Evolutionary conservation across 805 yeast species (phyloP).

Genomic region (Kluyveromyces nonfermentans): DNA sequence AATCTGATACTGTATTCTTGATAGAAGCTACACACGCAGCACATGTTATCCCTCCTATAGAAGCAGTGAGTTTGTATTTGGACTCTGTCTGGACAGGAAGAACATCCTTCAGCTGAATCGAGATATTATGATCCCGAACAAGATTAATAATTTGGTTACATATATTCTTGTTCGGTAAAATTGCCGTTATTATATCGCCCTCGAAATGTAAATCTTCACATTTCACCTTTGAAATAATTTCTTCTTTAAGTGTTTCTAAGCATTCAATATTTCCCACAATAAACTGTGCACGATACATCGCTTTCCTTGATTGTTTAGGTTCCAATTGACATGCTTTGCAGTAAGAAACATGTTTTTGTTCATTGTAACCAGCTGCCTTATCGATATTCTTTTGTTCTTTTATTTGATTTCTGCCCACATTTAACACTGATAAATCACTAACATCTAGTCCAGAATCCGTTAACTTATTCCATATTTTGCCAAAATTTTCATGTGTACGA

Average conservation of each 20-base stretch:
- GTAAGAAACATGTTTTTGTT: background rate
- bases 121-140: constrained; percentile 39
- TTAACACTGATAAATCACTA: constrained; percentile 3
- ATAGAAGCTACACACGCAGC: constrained; percentile 60
- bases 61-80: constrained; percentile 45
- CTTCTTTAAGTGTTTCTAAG: background rate
- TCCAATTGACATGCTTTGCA: constrained; percentile 14
- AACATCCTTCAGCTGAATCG: constrained; percentile 46
- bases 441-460: constrained; percentile 7
- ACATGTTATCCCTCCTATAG: constrained; percentile 69
- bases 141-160: constrained; percentile 33
- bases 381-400: background rate
- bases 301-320: background rate
- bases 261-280: background rate
- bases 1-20: constrained; percentile 33
- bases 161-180: constrained; percentile 1
- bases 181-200: background rate
- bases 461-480: constrained; percentile 8
- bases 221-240: background rate
- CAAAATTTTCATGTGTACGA: constrained; percentile 7
- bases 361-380: background rate
- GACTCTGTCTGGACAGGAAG: constrained; percentile 45
- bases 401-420: constrained; percentile 13
- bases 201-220: background rate
- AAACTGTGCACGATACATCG: background rate